phyloP scores from a whole-genome alignment of 1,284 basidiomycete genomes.

The Fomes fomentarius region DNA sequence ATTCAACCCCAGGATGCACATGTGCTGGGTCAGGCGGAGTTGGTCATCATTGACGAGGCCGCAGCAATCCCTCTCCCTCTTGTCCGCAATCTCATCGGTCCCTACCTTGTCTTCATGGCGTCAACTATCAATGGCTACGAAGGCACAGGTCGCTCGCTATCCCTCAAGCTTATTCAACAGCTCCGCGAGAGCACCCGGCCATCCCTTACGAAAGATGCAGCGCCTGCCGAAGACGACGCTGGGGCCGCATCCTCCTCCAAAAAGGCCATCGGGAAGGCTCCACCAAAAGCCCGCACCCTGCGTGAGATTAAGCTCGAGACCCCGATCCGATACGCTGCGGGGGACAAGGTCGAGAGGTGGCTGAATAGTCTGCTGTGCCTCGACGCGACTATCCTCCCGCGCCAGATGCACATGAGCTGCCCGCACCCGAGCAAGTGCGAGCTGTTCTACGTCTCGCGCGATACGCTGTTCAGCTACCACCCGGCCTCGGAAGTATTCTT shows the following conservation, averaged over 20 bases:
- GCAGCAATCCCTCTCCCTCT: constrained; percentile 97
- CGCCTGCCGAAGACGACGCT: constrained; percentile 50
- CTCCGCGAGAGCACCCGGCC: constrained; percentile 87
- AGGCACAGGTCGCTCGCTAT: constrained; percentile 96
- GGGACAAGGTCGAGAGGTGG: constrained; percentile 95
- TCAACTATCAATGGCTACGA: constrained; percentile 99
- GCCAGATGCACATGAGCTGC: constrained; percentile 73
- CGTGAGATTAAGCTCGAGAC: constrained; percentile 95
- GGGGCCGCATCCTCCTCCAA: constrained; percentile 52
- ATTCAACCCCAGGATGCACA: constrained; percentile 98
- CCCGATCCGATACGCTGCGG: constrained; percentile 90
- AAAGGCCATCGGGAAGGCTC: constrained; percentile 50
- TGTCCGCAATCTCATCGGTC: constrained; percentile 93
- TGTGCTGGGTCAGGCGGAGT: constrained; percentile 96
- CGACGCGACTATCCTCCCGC: constrained; percentile 80
- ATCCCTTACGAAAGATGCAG: constrained; percentile 63
- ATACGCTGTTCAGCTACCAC: constrained; percentile 97
- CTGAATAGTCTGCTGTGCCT: constrained; percentile 91
- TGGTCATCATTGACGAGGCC: constrained; percentile 98
- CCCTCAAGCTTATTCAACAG: constrained; percentile 97
- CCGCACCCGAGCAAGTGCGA: constrained; percentile 95
- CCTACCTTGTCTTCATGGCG: constrained; percentile 98
- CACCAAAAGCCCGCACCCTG: constrained; percentile 76
- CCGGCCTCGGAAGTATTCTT: constrained; percentile 96
- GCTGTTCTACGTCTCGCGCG: constrained; percentile 94